Evolutionary conservation across 2,329 filamentous ascomycete species (phyloP).

Genomic region (Ophiocordyceps camponoti-floridani): DNA sequence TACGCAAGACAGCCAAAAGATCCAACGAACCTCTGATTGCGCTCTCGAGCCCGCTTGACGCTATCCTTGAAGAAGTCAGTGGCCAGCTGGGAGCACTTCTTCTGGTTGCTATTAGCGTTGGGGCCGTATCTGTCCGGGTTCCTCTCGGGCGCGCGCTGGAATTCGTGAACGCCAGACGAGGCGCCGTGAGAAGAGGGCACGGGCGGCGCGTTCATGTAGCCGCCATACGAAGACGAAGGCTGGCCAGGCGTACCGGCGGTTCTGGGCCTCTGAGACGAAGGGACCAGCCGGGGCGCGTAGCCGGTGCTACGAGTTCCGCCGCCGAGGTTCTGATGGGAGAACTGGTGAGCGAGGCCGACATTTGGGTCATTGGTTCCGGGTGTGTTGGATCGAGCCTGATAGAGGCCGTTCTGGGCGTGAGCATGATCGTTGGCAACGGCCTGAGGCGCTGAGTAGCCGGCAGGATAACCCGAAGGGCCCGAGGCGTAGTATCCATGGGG

Average conservation of each 20-base stretch:
- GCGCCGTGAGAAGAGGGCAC: slow-evolving; percentile 41
- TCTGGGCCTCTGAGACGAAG: slow-evolving; percentile 60
- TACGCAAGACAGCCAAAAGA: background rate
- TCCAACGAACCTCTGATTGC: slow-evolving; percentile 64
- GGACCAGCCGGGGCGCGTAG: slow-evolving; percentile 49
- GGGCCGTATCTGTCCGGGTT: slow-evolving; percentile 64
- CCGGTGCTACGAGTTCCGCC: slow-evolving; percentile 46
- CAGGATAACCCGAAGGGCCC: slow-evolving; percentile 37
- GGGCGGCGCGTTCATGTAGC: slow-evolving; percentile 47
- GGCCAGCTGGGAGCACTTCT: slow-evolving; percentile 52
- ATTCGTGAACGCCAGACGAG: slow-evolving; percentile 37
- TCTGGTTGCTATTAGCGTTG: slow-evolving; percentile 50
- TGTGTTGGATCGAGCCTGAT: slow-evolving; percentile 36
- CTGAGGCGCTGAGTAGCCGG: slow-evolving; percentile 19
- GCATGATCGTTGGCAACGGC: slow-evolving; percentile 29
- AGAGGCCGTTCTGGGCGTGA: slow-evolving; percentile 23
- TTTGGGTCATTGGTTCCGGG: slow-evolving; percentile 63
- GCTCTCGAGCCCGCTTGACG: slow-evolving; percentile 85
- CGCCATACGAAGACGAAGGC: slow-evolving; percentile 39
- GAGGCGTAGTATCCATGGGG: slow-evolving; percentile 42
- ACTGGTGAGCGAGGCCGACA: slow-evolving; percentile 84
- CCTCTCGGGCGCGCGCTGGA: slow-evolving; percentile 63
- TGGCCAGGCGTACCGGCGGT: slow-evolving; percentile 59
- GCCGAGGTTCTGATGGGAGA: slow-evolving; percentile 88
- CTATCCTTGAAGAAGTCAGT: slow-evolving; percentile 97